phyloP scores from a whole-genome alignment of 352 stramenopile genomes.

The Globisporangium cylindrosporum region DNA sequence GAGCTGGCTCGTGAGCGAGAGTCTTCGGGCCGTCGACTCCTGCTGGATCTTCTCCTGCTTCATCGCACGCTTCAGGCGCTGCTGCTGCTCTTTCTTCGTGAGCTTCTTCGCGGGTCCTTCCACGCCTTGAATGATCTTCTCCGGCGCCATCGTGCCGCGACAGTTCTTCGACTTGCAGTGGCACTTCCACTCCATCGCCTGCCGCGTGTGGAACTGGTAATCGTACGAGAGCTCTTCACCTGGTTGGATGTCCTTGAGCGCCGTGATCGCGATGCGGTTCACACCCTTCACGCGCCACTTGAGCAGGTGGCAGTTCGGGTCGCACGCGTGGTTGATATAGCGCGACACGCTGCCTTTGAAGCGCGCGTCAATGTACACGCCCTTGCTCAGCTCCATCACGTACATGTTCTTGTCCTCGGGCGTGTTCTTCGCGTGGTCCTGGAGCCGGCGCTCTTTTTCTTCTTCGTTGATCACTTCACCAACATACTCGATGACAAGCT shows the following conservation, averaged over 20 bases:
- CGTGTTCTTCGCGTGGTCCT: slow-evolving; percentile 79
- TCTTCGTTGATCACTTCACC: slow-evolving; percentile 94
- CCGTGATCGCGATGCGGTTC: slow-evolving; percentile 92
- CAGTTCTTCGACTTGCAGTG: slow-evolving; percentile 80
- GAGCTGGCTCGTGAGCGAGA: slow-evolving; percentile 64
- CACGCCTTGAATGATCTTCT: slow-evolving; percentile 57
- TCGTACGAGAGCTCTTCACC: slow-evolving; percentile 94
- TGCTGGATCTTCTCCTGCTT: slow-evolving; percentile 65
- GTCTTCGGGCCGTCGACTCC: slow-evolving; percentile 51
- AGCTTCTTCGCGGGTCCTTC: slow-evolving; percentile 52
- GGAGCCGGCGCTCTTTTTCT: slow-evolving; percentile 87
- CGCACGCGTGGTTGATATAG: slow-evolving; percentile 98
- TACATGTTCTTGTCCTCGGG: slow-evolving; percentile 97
- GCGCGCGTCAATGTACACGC: slow-evolving; percentile 94
- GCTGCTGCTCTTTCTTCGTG: slow-evolving; percentile 76
- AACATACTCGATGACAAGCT: slow-evolving; percentile 94
- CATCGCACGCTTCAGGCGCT: slow-evolving; percentile 66
- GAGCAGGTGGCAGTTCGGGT: slow-evolving; percentile 94
- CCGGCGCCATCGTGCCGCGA: slow-evolving; percentile 83
- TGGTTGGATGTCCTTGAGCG: slow-evolving; percentile 82
- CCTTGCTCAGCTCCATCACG: slow-evolving; percentile 91
- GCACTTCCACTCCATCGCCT: slow-evolving; percentile 86
- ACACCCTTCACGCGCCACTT: slow-evolving; percentile 94
- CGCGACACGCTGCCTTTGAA: slow-evolving; percentile 92
- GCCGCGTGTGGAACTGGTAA: slow-evolving; percentile 92